phyloP scores from a whole-genome alignment of 257 asterid species.

The Echium plantagineum region DNA sequence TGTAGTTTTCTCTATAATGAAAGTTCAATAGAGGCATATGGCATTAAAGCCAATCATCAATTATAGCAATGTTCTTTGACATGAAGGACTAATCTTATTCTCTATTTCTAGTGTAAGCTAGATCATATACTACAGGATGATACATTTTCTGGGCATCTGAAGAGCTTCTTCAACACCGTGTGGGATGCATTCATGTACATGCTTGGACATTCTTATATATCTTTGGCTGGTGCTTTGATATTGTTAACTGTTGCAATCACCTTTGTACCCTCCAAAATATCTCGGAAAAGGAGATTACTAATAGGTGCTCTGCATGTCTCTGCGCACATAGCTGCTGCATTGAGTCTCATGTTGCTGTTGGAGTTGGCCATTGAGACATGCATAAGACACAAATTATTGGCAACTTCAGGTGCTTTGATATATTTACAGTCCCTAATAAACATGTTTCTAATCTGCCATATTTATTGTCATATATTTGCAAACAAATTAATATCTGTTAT shows the following conservation, averaged over 20 bases:
- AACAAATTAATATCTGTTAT: neutral
- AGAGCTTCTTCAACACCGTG: conserved; percentile 72
- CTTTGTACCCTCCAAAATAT: conserved; percentile 80
- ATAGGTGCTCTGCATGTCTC: conserved; percentile 85
- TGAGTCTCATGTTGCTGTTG: conserved; percentile 82
- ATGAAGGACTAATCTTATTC: conserved; percentile 18
- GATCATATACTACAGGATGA: conserved; percentile 79
- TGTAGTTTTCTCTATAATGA: neutral
- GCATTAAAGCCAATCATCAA: too few species aligned
- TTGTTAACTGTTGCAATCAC: conserved; percentile 53
- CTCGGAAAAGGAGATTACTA: conserved; percentile 57
- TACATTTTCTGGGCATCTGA: conserved; percentile 69
- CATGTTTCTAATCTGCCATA: neutral
- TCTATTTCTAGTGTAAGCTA: conserved; percentile 65
- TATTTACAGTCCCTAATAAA: conserved; percentile 2
- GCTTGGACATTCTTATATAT: conserved; percentile 71
- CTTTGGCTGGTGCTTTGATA: conserved; percentile 65
- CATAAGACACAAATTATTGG: conserved; percentile 73
- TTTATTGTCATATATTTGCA: neutral
- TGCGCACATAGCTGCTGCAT: conserved; percentile 87
- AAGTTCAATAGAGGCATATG: too few species aligned
- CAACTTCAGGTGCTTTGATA: conserved; percentile 56
- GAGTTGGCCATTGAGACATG: conserved; percentile 92
- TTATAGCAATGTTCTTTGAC: neutral
- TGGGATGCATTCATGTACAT: conserved; percentile 72